These are phyloP conservation scores for Chlamydomonas asymmetrica DNA, from an alignment of 139 green algal genomes.

Conservation along the genomic window DNA sequence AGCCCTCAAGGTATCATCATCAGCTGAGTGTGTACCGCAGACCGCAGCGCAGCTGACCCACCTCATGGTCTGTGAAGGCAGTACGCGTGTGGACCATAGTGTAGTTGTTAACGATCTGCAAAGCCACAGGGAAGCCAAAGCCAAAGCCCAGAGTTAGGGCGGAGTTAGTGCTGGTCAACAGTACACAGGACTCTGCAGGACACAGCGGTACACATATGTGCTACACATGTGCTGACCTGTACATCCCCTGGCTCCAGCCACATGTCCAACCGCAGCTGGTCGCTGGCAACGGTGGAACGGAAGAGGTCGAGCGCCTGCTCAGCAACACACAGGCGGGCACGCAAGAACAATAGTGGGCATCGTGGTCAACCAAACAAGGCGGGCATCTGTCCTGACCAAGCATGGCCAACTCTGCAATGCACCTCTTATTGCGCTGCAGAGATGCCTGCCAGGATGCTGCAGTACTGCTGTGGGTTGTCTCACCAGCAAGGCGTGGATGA, in stretches of 20 bases:
- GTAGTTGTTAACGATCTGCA: slow-evolving; percentile 76
- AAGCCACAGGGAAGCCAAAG: slow-evolving; percentile 31
- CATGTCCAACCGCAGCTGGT: slow-evolving; percentile 59
- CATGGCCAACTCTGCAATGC: no score
- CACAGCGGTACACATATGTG: not conserved
- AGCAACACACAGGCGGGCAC: not conserved
- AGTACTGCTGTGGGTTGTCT: no score
- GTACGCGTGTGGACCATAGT: slow-evolving; percentile 52
- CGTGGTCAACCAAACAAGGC: not conserved
- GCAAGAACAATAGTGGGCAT: no score
- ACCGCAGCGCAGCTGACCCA: slow-evolving; percentile 17
- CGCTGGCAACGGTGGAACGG: slow-evolving; percentile 36
- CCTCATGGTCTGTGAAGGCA: slow-evolving; percentile 48
- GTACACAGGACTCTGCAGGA: not conserved
- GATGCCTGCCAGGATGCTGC: no score
- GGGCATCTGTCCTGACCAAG: not conserved
- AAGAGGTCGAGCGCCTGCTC: slow-evolving; percentile 33
- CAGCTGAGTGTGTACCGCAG: no score
- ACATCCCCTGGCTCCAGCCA: slow-evolving; percentile 56
- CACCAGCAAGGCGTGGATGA: no score
- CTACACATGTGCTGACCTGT: not conserved
- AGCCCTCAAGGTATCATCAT: not conserved
- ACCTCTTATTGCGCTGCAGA: no score
- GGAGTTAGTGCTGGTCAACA: not conserved
- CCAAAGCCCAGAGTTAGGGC: no score